These are phyloP conservation scores for Sonneratia caseolaris DNA, from an alignment of 345 rosid species.

Conservation along the genomic window DNA sequence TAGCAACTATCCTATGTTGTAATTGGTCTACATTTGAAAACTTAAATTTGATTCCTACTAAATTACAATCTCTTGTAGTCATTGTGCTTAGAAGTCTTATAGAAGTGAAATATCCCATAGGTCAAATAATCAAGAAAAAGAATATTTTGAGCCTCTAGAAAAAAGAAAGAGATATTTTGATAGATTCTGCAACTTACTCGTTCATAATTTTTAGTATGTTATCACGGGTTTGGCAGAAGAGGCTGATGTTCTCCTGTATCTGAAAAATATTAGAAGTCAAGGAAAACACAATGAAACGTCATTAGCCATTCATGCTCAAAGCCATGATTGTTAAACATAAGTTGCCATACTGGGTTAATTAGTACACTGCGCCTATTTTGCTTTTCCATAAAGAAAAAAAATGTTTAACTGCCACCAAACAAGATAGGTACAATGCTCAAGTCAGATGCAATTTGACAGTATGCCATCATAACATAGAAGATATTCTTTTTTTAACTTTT, in stretches of 20 bases:
- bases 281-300: not conserved
- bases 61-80: not conserved
- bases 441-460: too few species aligned
- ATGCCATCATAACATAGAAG: too few species aligned
- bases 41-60: not conserved
- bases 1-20: not conserved
- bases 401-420: too few species aligned
- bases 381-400: too few species aligned
- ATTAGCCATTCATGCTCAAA: too few species aligned
- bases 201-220: slow-evolving; percentile 19
- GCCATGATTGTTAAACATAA: too few species aligned
- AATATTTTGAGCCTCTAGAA: not conserved
- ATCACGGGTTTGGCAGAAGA: slow-evolving; percentile 21
- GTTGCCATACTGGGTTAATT: too few species aligned
- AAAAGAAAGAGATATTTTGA: not conserved
- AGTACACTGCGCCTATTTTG: too few species aligned
- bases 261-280: slow-evolving; percentile 9
- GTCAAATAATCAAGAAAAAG: not conserved
- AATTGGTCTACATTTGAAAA: not conserved
- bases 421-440: too few species aligned
- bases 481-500: too few species aligned
- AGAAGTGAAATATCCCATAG: not conserved
- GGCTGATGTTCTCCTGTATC: slow-evolving; percentile 20
- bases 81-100: not conserved
- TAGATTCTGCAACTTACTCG: slow-evolving; percentile 12